Percentiles rank a stretch among this genome's conserved stretches.
These are phyloP conservation scores for Nakazawaea ishiwadae DNA, from an alignment of 805 yeast genomes.

Conservation along the genomic window DNA sequence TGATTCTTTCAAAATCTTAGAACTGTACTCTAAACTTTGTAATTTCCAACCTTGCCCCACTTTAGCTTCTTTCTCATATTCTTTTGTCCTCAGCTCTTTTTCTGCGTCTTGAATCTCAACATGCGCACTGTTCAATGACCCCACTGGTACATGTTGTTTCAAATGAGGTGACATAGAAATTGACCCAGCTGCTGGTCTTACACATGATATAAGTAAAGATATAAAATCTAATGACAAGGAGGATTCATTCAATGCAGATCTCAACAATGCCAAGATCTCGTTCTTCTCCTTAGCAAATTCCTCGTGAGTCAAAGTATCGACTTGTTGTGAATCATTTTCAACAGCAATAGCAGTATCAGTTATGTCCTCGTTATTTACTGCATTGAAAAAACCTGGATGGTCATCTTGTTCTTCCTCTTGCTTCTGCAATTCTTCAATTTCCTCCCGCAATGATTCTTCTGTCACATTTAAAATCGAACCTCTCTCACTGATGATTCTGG, in stretches of 20 bases:
- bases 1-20: constrained; percentile 45
- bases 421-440: constrained; percentile 27
- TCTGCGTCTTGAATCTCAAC: constrained; percentile 23
- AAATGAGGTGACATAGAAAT: constrained; percentile 86
- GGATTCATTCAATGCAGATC: constrained; percentile 79
- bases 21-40: constrained; percentile 56
- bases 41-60: constrained; percentile 83
- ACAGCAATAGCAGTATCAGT: too few relatives aligned
- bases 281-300: constrained; percentile 45
- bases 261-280: constrained; percentile 48
- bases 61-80: constrained; percentile 23
- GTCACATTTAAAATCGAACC: constrained; percentile 56
- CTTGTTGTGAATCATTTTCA: too few relatives aligned
- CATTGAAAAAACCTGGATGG: not conserved
- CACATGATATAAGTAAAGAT: constrained; percentile 73
- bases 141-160: constrained; percentile 67
- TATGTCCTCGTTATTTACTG: too few relatives aligned
- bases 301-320: constrained; percentile 22
- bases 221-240: constrained; percentile 85
- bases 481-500: constrained; percentile 52
- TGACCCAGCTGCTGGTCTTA: constrained; percentile 80
- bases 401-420: constrained; percentile 11
- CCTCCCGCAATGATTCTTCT: constrained; percentile 47
- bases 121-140: constrained; percentile 57
- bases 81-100: constrained; percentile 13